Conservation (phyloP, 2,329 filamentous ascomycete genomes). For the Phoma sp. region DNA sequence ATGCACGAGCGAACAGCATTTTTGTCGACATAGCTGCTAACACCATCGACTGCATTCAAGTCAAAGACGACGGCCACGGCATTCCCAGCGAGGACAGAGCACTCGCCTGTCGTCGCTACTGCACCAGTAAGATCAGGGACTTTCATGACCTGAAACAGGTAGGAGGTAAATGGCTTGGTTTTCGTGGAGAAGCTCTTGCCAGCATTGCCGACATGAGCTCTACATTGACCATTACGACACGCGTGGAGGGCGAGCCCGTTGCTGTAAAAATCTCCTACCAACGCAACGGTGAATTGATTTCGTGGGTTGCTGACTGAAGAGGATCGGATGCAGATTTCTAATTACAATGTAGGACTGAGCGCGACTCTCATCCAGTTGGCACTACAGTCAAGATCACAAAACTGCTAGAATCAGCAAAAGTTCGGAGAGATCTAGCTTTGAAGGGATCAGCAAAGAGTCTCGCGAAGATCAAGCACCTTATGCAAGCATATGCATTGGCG, state of each 20-base stretch:
- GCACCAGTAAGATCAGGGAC: conserved; percentile 75
- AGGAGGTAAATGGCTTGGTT: conserved; percentile 70
- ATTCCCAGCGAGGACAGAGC: conserved; percentile 68
- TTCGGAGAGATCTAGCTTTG: conserved; percentile 64
- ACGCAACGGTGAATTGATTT: conserved; percentile 56
- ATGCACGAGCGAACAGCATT: conserved; percentile 71
- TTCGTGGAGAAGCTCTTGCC: conserved; percentile 76
- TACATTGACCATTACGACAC: conserved; percentile 66
- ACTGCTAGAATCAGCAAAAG: conserved; percentile 67
- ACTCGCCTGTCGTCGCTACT: conserved; percentile 67
- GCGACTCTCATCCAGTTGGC: conserved; percentile 65
- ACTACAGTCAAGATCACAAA: conserved; percentile 68
- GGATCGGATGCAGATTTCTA: not conserved
- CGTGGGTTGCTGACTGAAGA: conserved; percentile 31
- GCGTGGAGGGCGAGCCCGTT: conserved; percentile 65
- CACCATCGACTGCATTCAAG: conserved; percentile 71
- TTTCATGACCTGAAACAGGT: conserved; percentile 66
- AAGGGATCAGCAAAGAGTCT: conserved; percentile 66
- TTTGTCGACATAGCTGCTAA: conserved; percentile 69
- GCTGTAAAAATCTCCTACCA: conserved; percentile 61
- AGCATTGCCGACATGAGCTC: conserved; percentile 66
- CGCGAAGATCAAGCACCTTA: conserved; percentile 62
- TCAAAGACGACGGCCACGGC: conserved; percentile 71
- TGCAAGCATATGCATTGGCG: conserved; percentile 70
- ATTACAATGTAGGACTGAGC: conserved; percentile 30